Base-by-base conservation (phyloP, 1,284 basidiomycete genomes). In the Stereum hirsutum region DNA sequence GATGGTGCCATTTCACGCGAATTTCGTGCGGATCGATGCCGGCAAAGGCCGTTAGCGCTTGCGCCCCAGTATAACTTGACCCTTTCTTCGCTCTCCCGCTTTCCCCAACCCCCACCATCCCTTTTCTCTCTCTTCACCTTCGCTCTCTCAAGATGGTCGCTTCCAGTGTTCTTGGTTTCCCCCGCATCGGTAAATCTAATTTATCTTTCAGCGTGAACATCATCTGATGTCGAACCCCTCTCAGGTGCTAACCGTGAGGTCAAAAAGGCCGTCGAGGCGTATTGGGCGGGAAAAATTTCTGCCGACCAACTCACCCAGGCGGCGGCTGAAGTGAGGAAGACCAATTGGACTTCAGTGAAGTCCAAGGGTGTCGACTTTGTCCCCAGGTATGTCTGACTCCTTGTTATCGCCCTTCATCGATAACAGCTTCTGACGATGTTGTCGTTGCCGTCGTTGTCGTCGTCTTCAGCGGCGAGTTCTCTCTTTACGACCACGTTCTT, bases 401-500 rank as follows among this genome's bases (percentile, higher is more conserved):
- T n/a, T n/a, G n/a, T n/a, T n/a, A n/a, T n/a, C n/a, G n/a, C n/a
- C 31, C 27, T 20, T 34, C n/a, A n/a, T n/a, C 5, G 12, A 21
- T 19, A 24, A 15, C 17, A 38, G 27, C 33, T 43, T 32, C 42
- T 38, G 39, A 37, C 32, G 38, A 43, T 49, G 42, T 44, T 36
- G 30, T 5, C 39, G 28, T 42, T 49, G 49, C 50, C 32, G n/a
- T 48, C 54, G 44, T 26, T 47, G 32, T 12, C 37, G 35, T 32
- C 39, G 44, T 41, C 32, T 53, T 27, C 57, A 97, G 93, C 58
- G 94, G 94, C 60, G 95, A 98, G 61, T 99, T 98, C 69, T 89
- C 95, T 36, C 83, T 99, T 54, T 99, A 99, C 67, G 96, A 99
- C 70, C 93, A 97, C 66, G 91, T 99, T 60, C 86, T 99, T 57